Conservation (phyloP, 257 asterid species). For the Solanum chaucha region DNA sequence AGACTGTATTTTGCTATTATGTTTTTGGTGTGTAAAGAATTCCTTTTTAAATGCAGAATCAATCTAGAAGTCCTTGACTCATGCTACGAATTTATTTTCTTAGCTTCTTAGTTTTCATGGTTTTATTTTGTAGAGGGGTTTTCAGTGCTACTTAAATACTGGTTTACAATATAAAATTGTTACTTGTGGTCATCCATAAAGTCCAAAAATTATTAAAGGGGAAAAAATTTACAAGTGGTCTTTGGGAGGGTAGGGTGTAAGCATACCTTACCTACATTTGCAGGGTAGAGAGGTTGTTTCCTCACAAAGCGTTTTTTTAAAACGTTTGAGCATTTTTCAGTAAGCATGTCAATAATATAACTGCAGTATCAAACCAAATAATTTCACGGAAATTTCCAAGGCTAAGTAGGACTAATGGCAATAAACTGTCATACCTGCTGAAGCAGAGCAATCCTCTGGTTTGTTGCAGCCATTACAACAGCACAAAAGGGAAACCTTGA, state of each 20-base stretch:
- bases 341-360: not conserved
- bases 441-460: slow-evolving; percentile 91
- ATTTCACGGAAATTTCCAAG: not conserved
- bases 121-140: not conserved
- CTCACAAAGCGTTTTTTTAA: not conserved
- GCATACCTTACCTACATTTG: not conserved
- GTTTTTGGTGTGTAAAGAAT: not conserved
- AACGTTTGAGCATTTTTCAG: not conserved
- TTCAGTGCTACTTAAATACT: not conserved
- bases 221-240: not conserved
- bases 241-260: not conserved
- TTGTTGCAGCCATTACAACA: slow-evolving; percentile 89
- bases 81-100: not conserved
- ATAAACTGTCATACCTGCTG: slow-evolving; percentile 52
- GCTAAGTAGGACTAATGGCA: not conserved
- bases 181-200: not conserved
- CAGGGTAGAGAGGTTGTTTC: not conserved
- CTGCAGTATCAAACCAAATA: not conserved
- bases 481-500: slow-evolving; percentile 95
- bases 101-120: not conserved
- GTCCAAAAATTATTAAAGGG: not conserved
- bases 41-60: not conserved
- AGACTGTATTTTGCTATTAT: not conserved
- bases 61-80: not conserved
- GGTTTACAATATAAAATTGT: not conserved